Conservation (phyloP, 2,329 filamentous ascomycete genomes). For the Drechmeria coniospora region DNA sequence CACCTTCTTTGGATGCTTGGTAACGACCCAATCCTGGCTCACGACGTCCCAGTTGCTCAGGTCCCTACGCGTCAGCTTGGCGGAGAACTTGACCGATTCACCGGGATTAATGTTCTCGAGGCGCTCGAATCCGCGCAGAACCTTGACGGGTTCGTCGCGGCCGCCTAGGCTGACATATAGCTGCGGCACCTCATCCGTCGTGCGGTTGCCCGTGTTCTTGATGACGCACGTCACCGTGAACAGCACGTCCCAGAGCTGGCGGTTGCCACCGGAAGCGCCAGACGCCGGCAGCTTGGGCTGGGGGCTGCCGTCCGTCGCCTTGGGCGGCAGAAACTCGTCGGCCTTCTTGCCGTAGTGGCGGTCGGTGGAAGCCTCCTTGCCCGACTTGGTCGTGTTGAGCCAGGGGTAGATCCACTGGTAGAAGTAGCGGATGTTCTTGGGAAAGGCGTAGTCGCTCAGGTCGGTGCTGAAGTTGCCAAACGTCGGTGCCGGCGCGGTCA, state of each 20-base stretch:
- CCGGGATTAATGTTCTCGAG: constrained; percentile 53
- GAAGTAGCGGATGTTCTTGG: constrained; percentile 35
- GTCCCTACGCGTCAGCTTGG: constrained; percentile 61
- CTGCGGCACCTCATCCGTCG: constrained; percentile 60
- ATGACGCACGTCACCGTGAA: constrained; percentile 54
- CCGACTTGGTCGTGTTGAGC: constrained; percentile 48
- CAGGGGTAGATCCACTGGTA: constrained; percentile 54
- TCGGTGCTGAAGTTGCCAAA: constrained; percentile 50
- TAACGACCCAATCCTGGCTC: constrained; percentile 72
- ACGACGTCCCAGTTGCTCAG: constrained; percentile 72
- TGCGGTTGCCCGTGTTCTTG: constrained; percentile 51
- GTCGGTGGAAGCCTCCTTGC: constrained; percentile 37
- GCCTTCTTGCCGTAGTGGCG: constrained; percentile 43
- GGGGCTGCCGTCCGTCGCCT: constrained; percentile 37
- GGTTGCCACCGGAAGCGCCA: constrained; percentile 47
- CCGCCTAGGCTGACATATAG: constrained; percentile 72
- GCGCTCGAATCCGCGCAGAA: constrained; percentile 70
- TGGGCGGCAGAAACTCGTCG: constrained; percentile 43
- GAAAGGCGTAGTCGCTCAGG: constrained; percentile 53
- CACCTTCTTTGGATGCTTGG: constrained; percentile 32
- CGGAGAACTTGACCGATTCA: constrained; percentile 48
- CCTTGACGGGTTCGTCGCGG: constrained; percentile 47
- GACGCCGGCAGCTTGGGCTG: constrained; percentile 37
- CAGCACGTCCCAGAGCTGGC: constrained; percentile 49
- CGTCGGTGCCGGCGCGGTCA: constrained; percentile 45